phyloP scores from a whole-genome alignment of 2,329 filamentous ascomycete species.

The Cytospora mali region DNA sequence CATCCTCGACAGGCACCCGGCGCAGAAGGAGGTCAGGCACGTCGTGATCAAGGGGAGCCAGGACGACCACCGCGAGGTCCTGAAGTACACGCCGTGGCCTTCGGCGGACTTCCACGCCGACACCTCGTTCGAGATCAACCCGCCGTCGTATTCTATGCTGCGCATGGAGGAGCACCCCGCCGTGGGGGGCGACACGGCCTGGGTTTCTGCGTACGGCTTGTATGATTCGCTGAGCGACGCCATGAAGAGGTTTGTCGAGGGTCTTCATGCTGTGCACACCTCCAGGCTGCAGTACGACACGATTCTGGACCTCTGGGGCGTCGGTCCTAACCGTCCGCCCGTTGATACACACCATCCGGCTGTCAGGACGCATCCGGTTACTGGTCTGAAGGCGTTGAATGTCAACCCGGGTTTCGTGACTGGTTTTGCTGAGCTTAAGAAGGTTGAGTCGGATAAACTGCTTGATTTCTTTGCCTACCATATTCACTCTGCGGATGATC shows the following conservation, averaged over 20 bases:
- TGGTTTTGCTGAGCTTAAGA: constrained; percentile 52
- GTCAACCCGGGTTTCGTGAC: constrained; percentile 51
- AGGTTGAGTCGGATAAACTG: constrained; percentile 49
- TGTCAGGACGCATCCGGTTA: constrained; percentile 52
- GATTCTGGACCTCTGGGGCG: constrained; percentile 48
- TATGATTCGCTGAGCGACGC: constrained; percentile 49
- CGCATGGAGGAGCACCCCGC: constrained; percentile 53
- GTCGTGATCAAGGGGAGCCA: constrained; percentile 48
- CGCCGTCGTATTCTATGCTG: constrained; percentile 53
- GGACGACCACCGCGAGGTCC: constrained; percentile 48
- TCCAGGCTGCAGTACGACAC: constrained; percentile 51
- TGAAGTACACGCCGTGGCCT: constrained; percentile 51
- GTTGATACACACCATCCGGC: constrained; percentile 52
- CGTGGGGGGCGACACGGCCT: constrained; percentile 51
- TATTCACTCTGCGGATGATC: constrained; percentile 53
- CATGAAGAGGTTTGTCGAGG: constrained; percentile 46
- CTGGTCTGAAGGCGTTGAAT: constrained; percentile 48
- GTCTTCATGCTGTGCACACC: constrained; percentile 49
- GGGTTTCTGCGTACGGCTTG: constrained; percentile 50
- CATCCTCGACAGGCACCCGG: constrained; percentile 49
- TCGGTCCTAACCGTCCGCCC: constrained; percentile 45
- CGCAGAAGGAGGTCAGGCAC: constrained; percentile 47
- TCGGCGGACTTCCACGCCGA: constrained; percentile 52
- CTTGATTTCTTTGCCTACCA: constrained; percentile 50
- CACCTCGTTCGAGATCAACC: constrained; percentile 54